phyloP scores from a whole-genome alignment of 305 asterid species.

The Coffea humblotiana region DNA sequence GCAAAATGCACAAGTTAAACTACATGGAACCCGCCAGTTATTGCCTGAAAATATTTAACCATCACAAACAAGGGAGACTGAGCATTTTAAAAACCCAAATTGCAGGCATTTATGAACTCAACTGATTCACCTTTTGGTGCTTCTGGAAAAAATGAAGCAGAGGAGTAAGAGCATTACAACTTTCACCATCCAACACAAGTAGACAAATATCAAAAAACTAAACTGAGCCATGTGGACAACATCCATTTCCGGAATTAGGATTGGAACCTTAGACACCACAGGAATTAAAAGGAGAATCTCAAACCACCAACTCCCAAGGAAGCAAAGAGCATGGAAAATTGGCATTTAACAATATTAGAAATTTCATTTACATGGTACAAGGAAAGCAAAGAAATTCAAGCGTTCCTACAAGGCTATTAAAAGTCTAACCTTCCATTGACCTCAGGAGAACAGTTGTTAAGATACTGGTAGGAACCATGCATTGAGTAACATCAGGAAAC shows the following conservation, averaged over 20 bases:
- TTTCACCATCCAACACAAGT: neutral
- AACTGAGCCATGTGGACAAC: slow-evolving; percentile 70
- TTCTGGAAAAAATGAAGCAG: neutral
- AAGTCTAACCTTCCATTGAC: slow-evolving; percentile 71
- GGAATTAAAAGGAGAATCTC: slow-evolving; percentile 55
- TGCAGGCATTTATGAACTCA: neutral
- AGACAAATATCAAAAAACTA: neutral
- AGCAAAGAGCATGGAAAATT: neutral
- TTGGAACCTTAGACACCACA: slow-evolving; percentile 68
- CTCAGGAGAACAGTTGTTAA: slow-evolving; percentile 81
- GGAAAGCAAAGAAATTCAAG: neutral
- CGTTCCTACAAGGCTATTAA: neutral
- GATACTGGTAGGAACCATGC: slow-evolving; percentile 67
- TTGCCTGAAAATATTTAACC: neutral
- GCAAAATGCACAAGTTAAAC: neutral
- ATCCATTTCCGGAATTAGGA: slow-evolving; percentile 83
- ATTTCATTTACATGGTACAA: neutral
- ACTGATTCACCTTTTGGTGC: neutral
- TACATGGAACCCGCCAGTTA: too few relatives aligned
- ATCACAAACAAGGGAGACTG: too few relatives aligned
- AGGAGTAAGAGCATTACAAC: neutral
- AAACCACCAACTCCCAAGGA: slow-evolving; percentile 80
- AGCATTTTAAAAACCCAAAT: neutral
- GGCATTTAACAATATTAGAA: neutral
- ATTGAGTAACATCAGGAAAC: slow-evolving; percentile 61